Base-by-base conservation (phyloP, 768 basidiomycete species). In the Naganishia kalamii region DNA sequence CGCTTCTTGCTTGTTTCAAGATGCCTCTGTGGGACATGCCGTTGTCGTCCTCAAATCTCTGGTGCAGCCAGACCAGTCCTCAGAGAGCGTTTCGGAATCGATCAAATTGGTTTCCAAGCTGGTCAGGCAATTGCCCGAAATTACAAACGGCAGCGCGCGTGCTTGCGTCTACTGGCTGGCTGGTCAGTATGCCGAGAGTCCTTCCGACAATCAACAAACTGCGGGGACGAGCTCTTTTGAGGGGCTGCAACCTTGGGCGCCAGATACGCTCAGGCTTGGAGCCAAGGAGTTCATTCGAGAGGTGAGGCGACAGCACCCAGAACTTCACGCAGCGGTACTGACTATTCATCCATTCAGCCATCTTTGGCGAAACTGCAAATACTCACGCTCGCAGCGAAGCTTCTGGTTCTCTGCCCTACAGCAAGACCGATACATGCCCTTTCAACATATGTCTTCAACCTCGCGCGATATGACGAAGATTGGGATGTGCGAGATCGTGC, bases 91-190 rank as follows among this genome's bases (percentile, higher is more conserved):
- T 0, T 52, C 71, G 8, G 64, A 84, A 17, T 71, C 89, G 0
- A 74, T 87, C 11, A 79, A 81, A 8, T 88, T 94, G 68, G 86
- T 94, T n/a, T 83, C 86, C 3, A 84, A 85, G 37, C 84, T 97
- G 6, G 90, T 91, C 0, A 82, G 84, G 52, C 83, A 84, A 33
- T 83, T 94, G 49, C 89, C 91, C 51, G 86, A 86, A 59, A 89
- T 97, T 57, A 83, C 81, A 7, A 89, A 92, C 70, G 81, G 86
- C 0, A 84, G 86, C 71, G 92, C 93, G 0, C 81, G 90, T 32
- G 91, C 93, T 0, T 92, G 89, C 70, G 86, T 97, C 0, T 79
- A 91, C 27, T 96, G 94, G 92, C 84, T 97, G 0, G 91, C 92
- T 0, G 93, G 94, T 0, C 91, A 96, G 75, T 90, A 90, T 73